These are phyloP conservation scores for Ceratocystis cacaofunesta DNA, from an alignment of 2,329 filamentous ascomycete genomes.

Conservation along the genomic window DNA sequence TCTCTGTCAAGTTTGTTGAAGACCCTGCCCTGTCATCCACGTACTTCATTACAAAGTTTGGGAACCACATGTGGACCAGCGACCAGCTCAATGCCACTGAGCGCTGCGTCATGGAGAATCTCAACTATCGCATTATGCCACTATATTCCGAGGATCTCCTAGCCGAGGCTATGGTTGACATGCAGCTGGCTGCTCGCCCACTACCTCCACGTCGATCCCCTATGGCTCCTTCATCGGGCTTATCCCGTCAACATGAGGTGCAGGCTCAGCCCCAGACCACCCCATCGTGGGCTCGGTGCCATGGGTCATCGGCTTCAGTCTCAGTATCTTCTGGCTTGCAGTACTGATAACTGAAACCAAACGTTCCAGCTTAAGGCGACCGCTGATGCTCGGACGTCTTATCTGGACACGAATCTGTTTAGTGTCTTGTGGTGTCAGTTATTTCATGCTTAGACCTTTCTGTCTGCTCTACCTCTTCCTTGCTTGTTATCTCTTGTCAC, in stretches of 20 bases:
- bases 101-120: constrained; percentile 47
- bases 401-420: too few relatives aligned
- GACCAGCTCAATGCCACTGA: constrained; percentile 51
- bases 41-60: constrained; percentile 41
- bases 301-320: constrained; percentile 11
- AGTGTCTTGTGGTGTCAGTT: too few relatives aligned
- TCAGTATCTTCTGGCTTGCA: neutral
- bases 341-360: neutral
- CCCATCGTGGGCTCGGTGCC: constrained; percentile 8
- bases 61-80: constrained; percentile 40
- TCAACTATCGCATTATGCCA: constrained; percentile 48
- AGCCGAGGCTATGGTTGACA: constrained; percentile 45
- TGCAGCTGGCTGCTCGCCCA: constrained; percentile 41
- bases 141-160: constrained; percentile 43
- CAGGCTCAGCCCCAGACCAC: neutral
- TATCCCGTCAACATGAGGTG: neutral
- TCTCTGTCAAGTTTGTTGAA: constrained; percentile 51
- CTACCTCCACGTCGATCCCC: neutral
- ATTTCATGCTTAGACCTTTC: too few relatives aligned
- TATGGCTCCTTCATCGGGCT: neutral
- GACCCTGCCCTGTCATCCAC: constrained; percentile 40
- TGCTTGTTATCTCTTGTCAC: too few relatives aligned
- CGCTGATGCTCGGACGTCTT: neutral
- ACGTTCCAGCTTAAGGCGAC: neutral
- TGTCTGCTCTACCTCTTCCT: too few relatives aligned